A percentile compares a stretch with the other conserved stretches of the same genome.
These are phyloP conservation scores for Candida freyschussii DNA, from an alignment of 1,139 yeast genomes.

Conservation along the genomic window DNA sequence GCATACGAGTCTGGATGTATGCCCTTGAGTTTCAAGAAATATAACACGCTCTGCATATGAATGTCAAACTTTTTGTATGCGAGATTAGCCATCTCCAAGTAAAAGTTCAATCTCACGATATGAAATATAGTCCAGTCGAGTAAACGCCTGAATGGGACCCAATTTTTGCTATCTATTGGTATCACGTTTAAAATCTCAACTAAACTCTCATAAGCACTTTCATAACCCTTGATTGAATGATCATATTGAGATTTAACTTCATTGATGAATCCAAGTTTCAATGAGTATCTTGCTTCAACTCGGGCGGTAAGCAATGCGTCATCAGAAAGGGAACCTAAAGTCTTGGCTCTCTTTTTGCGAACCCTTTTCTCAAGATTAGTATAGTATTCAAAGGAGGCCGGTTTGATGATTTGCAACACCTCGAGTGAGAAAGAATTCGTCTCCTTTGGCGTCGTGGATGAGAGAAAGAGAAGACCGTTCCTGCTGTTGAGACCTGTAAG, in stretches of 20 bases:
- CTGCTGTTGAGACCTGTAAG: constrained; percentile 38
- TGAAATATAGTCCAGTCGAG: constrained; percentile 61
- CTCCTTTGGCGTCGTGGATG: constrained; percentile 37
- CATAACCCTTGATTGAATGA: constrained; percentile 41
- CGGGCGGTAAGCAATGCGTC: constrained; percentile 28
- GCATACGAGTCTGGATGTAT: constrained; percentile 29
- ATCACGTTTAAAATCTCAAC: constrained; percentile 33
- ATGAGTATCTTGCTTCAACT: constrained; percentile 46
- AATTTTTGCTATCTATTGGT: constrained; percentile 25
- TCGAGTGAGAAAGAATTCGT: constrained; percentile 35
- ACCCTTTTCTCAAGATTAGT: constrained; percentile 33
- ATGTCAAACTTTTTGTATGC: constrained; percentile 62
- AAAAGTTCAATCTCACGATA: constrained; percentile 56
- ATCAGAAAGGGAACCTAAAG: constrained; percentile 14
- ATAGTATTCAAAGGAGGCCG: constrained; percentile 40
- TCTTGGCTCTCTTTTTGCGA: constrained; percentile 29
- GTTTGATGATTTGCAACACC: constrained; percentile 34
- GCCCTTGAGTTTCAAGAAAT: constrained; percentile 27
- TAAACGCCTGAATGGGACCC: constrained; percentile 43
- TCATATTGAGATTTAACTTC: constrained; percentile 45
- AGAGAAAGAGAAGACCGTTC: constrained; percentile 39
- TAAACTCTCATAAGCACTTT: constrained; percentile 44
- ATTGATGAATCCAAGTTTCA: constrained; percentile 44
- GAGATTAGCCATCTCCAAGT: constrained; percentile 52
- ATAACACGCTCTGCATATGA: constrained; percentile 48